Evolutionary conservation across 176 grass and related monocot genomes (phyloP), one percentile per base, ranked within the genome.

Genomic region (Eleusine indica): DNA sequence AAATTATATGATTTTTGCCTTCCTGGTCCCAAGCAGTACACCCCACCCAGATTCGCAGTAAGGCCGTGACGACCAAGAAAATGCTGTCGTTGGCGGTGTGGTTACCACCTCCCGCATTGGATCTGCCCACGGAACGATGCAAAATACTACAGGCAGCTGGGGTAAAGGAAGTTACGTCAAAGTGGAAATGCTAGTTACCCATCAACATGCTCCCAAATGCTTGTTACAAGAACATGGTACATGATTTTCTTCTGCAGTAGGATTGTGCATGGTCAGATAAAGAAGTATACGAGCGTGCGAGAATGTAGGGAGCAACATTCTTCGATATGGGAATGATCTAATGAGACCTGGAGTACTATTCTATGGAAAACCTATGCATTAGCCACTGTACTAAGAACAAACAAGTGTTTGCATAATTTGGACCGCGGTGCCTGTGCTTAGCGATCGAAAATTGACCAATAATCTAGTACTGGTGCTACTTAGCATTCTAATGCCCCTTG

Each of bases 61-160:
- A 73, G 40, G 68, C 47, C 66, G n/a, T 42, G 47, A 56, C 39
- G 35, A 15, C 74, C 53, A 32, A 80, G 56, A 37, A 86, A 46
- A 86, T 74, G 83, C 66, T 48, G 39, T 58, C 4, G 35, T 41
- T 17, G 11, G 46, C 39, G 6, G 46, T 48, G 46, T 25, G 17
- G 68, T 52, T 28, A 39, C 48, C 29, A 37, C 16, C 37, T 49
- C 54, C 76, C 18, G 48, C 77, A 47, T 67, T 47, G 28, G 70
- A 81, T 81, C 46, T 58, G 22, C 28, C 51, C 68, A 57, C 13
- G 47, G 9, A 71, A 74, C 70, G 48, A 56, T 17, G 70, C 53
- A 25, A 56, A 44, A 32, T 66, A 46, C 25, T 32, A 5, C 57
- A 52, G 80, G 53, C 7, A 72, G 19, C 62, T 22, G 56, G 18